Evolutionary conservation across 2,329 filamentous ascomycete species (phyloP), one percentile per base, ranked within the genome.

Genomic region (Colletotrichum noveboracense): DNA sequence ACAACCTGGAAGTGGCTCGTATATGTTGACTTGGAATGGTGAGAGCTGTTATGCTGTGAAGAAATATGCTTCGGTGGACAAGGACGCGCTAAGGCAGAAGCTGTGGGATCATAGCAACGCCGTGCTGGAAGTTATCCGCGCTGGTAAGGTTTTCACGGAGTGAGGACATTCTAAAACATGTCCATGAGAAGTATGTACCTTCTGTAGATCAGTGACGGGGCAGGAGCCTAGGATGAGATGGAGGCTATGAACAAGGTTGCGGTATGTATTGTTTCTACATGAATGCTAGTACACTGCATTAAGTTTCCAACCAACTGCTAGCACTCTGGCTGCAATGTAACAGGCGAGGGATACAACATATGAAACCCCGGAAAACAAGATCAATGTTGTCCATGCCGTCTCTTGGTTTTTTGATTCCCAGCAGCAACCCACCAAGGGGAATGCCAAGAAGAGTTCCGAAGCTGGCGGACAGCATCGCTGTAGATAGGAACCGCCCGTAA

Each of bases 341-440:
- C 83, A 86, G 6, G 52, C 70, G 34, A 85, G 66, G 2, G 84
- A 83, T 12, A 84, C 38, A 3, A 77, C 66, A 70, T 86, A 86
- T 1, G 84, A 80, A 5, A 79, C 38, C 7, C 85, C 86, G 1
- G 85, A 84, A 70, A 87, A 87, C 7, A 84, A 73, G 10, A 87
- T 85, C 56, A 87, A 62, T 2, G 81, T 82, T 56, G 65, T 78
- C 86, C 86, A 87, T 7, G 84, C 84, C 3, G 78, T 70, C 12
- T 81, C 79, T 2, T 74, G 75, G 1, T 77, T 56, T 56, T 2
- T 81, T 81, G 13, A 83, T 77, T 7, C 82, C 84, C 14, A 87
- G 80, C 32, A 82, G 71, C 7, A 60, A 12, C 4, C 66, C 66
- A 12, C 66, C 66, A 34, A 68, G 52, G 9, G 66, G 66, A 28